Conservation (phyloP, 1,284 basidiomycete species). For the Melampsora larici-populina region DNA sequence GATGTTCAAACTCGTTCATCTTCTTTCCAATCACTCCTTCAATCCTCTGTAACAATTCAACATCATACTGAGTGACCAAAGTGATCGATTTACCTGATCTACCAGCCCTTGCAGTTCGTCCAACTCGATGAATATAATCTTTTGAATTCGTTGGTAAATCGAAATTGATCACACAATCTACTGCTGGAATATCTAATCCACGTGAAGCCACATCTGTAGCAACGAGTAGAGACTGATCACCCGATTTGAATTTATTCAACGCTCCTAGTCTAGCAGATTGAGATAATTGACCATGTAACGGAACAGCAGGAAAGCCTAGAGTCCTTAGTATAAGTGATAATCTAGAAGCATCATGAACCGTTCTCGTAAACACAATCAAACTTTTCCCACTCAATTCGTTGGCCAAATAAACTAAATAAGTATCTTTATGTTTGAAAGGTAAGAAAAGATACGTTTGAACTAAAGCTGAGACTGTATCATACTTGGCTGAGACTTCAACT, state of each 20-base stretch:
- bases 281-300: constrained; percentile 89
- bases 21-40: constrained; percentile 77
- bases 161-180: constrained; percentile 96
- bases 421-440: constrained; percentile 88
- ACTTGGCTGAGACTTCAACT: constrained; percentile 92
- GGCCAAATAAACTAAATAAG: constrained; percentile 81
- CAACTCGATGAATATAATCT: constrained; percentile 98
- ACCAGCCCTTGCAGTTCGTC: constrained; percentile 93
- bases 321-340: constrained; percentile 83
- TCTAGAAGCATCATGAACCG: constrained; percentile 88
- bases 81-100: constrained; percentile 93
- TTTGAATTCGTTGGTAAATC: constrained; percentile 98
- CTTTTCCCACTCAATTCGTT: constrained; percentile 88
- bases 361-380: constrained; percentile 93
- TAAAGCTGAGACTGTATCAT: constrained; percentile 92
- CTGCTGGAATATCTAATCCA: constrained; percentile 92
- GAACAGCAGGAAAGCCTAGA: constrained; percentile 90
- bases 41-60: constrained; percentile 75
- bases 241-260: constrained; percentile 93
- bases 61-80: constrained; percentile 96
- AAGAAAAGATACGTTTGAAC: constrained; percentile 95
- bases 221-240: constrained; percentile 83
- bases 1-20: constrained; percentile 84
- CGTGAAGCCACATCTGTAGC: constrained; percentile 97
- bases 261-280: constrained; percentile 91